Conservation (phyloP, 257 asterid genomes). For the Paraleonurus japonicus region DNA sequence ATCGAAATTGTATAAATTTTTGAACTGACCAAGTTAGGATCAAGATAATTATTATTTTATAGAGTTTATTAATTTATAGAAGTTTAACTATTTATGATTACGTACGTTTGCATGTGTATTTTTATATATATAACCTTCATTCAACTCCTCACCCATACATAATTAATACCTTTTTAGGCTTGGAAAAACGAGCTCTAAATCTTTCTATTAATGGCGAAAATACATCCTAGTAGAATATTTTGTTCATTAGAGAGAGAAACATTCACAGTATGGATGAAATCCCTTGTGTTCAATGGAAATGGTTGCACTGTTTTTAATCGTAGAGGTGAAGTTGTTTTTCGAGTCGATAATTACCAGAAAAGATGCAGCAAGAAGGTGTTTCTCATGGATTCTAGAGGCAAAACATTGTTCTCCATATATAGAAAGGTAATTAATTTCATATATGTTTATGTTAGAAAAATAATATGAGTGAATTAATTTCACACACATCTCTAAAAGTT, state of each 20-base stretch:
- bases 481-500: no score
- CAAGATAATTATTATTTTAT: no score
- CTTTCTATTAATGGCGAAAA: slow-evolving; percentile 50
- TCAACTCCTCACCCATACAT: background rate
- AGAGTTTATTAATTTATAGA: no score
- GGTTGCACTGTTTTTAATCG: slow-evolving; percentile 78
- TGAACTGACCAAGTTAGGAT: no score
- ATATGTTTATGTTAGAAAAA: no score
- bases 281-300: slow-evolving; percentile 70
- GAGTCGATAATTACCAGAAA: slow-evolving; percentile 77
- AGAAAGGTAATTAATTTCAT: slow-evolving; percentile 58
- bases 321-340: slow-evolving; percentile 57
- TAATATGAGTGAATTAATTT: no score
- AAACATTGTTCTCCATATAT: slow-evolving; percentile 59
- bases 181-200: background rate
- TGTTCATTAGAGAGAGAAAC: slow-evolving; percentile 43
- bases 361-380: slow-evolving; percentile 49
- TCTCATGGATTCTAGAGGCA: slow-evolving; percentile 70
- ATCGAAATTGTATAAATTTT: no score
- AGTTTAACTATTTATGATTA: no score
- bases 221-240: slow-evolving; percentile 40
- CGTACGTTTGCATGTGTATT: background rate
- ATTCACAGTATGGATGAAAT: slow-evolving; percentile 82
- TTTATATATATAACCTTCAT: background rate
- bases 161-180: background rate